phyloP scores from a whole-genome alignment of 306 rosid genomes.

The Mucuna pruriens region DNA sequence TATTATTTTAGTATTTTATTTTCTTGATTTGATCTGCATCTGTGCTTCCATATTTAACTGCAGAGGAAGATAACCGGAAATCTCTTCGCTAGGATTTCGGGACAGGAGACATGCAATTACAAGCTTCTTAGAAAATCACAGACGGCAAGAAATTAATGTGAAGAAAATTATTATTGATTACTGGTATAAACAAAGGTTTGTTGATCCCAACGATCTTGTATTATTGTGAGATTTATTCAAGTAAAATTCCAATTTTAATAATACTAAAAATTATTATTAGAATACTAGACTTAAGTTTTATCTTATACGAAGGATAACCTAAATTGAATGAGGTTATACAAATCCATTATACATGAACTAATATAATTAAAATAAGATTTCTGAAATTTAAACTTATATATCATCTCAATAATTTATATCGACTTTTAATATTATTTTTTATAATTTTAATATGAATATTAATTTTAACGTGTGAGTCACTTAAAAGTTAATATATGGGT shows the following conservation, averaged over 20 bases:
- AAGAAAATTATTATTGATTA: neutral
- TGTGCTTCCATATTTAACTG: neutral
- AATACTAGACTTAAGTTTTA: too few relatives aligned
- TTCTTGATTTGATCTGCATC: neutral
- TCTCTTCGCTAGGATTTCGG: neutral
- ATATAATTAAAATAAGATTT: too few relatives aligned
- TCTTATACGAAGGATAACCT: too few relatives aligned
- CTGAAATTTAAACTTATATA: too few relatives aligned
- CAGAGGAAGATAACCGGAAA: constrained; percentile 11
- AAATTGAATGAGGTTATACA: too few relatives aligned
- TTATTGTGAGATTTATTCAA: neutral
- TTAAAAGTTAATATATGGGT: neutral
- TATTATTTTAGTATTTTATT: neutral
- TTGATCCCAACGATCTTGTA: neutral
- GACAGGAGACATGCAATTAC: neutral
- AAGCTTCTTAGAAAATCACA: constrained; percentile 16
- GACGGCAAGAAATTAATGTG: neutral
- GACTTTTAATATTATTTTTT: too few relatives aligned
- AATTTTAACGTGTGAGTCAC: neutral
- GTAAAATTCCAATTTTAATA: too few relatives aligned
- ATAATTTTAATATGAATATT: too few relatives aligned
- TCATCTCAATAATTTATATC: too few relatives aligned
- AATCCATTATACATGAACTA: too few relatives aligned
- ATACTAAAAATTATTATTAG: too few relatives aligned
- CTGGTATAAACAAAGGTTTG: neutral